phyloP scores from a whole-genome alignment of 805 yeast genomes.

The Nakazawaea pomicola region DNA sequence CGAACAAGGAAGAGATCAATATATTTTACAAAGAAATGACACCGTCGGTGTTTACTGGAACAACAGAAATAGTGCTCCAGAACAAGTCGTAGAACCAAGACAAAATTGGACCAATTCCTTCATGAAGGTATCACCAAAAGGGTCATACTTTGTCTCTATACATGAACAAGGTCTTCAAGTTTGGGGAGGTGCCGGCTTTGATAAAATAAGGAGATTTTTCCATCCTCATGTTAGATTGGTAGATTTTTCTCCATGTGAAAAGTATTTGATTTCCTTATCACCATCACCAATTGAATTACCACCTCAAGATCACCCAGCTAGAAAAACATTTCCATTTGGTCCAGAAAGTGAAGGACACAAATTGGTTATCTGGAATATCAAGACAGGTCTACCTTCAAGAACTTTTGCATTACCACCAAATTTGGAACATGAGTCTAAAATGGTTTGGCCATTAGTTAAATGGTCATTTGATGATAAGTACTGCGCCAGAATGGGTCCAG shows the following conservation, averaged over 20 bases:
- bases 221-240: conserved; percentile 88
- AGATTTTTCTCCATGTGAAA: conserved; percentile 91
- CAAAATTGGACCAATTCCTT: conserved; percentile 83
- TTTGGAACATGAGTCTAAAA: conserved; percentile 57
- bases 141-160: conserved; percentile 79
- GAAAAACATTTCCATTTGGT: conserved; percentile 73
- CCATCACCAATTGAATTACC: conserved; percentile 76
- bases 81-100: conserved; percentile 73
- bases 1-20: conserved; percentile 85
- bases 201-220: conserved; percentile 66
- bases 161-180: conserved; percentile 94
- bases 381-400: conserved; percentile 76
- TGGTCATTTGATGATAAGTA: conserved; percentile 92
- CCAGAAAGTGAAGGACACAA: conserved; percentile 89
- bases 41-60: conserved; percentile 86
- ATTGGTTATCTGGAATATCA: conserved; percentile 87
- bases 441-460: conserved; percentile 94
- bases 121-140: conserved; percentile 89
- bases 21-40: conserved; percentile 72
- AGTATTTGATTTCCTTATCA: conserved; percentile 84
- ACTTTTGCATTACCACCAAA: conserved; percentile 87
- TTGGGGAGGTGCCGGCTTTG: conserved; percentile 89
- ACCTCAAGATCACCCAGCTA: conserved; percentile 57
- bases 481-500: conserved; percentile 94
- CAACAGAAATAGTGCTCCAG: conserved; percentile 64